Evolutionary conservation across 768 basidiomycete genomes (phyloP), one percentile per base, ranked within the genome.

Genomic region (Russula sp.): DNA sequence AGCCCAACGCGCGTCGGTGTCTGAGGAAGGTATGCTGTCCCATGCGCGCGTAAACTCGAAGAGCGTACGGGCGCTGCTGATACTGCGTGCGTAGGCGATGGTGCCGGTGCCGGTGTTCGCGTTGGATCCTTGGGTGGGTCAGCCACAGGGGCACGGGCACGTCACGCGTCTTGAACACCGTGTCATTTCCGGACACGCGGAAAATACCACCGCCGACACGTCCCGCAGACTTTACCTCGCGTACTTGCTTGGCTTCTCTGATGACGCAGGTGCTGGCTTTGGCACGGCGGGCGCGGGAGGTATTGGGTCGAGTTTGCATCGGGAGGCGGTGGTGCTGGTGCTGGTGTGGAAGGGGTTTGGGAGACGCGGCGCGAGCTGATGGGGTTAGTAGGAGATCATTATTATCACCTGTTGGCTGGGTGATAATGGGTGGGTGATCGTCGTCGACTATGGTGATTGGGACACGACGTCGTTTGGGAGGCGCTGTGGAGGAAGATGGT

Each of bases 191-290:
- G 14, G 83, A 79, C 3, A 79, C 75, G 30, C 84, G 81, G 75
- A 92, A 89, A 57, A 92, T 87, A 0, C 89, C 90, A 9, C 89
- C 90, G 0, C 87, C 84, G 3, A 84, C 81, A 46, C 78, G 78
- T 60, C 76, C 20, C 69, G 75, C 63, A 60, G 63, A 57, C 14
- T 74, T 74, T 50, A 59, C 77, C 16, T 84, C 81, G 30, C 88
- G 82, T 0, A 77, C 78, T 59, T 81, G 77, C 69, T 86, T 88
- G 6, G 82, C 86, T 30, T 86, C 82, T 64, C 78, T 74, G 73
- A 88, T 2, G 83, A 79, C 6, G 71, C 36, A 2, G 72, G 50
- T 63, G 68, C n/a, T 66, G 71, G 57, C 5, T 65, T 61, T 30
- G 50, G 38, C 24, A 49, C 26, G 32, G 67, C 22, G 59, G 48